A percentile compares a stretch with the other conserved stretches of the same genome.
phyloP scores from a whole-genome alignment of 768 basidiomycete genomes.

The Naematelia encephala region DNA sequence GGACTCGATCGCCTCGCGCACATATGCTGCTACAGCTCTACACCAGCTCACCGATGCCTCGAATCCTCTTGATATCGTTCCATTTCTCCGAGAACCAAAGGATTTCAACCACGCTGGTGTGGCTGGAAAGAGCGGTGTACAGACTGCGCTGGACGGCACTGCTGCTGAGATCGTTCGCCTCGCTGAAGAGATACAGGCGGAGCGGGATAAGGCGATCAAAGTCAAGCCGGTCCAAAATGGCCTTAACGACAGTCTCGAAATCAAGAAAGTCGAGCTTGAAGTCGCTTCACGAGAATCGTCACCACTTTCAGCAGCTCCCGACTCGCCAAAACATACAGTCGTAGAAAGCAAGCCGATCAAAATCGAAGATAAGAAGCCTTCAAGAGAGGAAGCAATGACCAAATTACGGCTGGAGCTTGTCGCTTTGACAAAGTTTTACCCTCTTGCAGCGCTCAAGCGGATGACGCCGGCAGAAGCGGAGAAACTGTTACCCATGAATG shows the following conservation, averaged over 20 bases:
- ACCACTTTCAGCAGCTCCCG: conserved; percentile 20
- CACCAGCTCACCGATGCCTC: neutral
- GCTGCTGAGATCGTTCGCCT: conserved; percentile 4
- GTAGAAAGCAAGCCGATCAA: neutral
- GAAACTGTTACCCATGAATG: conserved; percentile 36
- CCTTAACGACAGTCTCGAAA: neutral
- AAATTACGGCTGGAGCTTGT: conserved; percentile 35
- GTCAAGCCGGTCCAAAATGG: conserved; percentile 1
- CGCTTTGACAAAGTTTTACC: conserved; percentile 41
- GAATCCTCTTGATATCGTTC: conserved; percentile 34
- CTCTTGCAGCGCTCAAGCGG: conserved; percentile 37
- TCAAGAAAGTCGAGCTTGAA: conserved; percentile 11
- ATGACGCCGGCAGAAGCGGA: conserved; percentile 31
- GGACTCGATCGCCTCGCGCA: neutral
- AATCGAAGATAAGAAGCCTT: neutral
- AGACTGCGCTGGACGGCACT: neutral
- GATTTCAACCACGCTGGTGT: conserved; percentile 33
- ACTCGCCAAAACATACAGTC: conserved; percentile 4
- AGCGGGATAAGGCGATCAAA: neutral
- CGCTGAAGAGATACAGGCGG: conserved; percentile 4
- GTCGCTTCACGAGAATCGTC: conserved; percentile 10
- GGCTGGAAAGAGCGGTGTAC: conserved; percentile 22
- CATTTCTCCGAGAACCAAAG: conserved; percentile 20
- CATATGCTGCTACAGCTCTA: neutral
- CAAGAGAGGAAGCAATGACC: conserved; percentile 10